Conservation (phyloP, 345 rosid species). For the Punica granatum region DNA sequence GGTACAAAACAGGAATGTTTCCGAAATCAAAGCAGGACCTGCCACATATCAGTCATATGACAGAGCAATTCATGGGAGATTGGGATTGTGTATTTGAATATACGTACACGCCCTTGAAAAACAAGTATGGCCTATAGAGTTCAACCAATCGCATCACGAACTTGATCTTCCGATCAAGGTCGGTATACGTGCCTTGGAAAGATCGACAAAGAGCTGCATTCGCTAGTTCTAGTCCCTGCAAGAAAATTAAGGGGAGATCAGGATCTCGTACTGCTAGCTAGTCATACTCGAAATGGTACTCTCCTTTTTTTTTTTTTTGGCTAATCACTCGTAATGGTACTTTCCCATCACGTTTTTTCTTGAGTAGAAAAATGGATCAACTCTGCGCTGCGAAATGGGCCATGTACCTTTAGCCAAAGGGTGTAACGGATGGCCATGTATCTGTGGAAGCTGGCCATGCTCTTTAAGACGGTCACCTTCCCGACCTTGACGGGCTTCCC, state of each 20-base stretch:
- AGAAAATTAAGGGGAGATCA: neutral
- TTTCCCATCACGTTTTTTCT: too few species aligned
- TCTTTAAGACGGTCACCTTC: conserved; percentile 31
- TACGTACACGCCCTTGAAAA: conserved; percentile 23
- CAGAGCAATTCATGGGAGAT: too few species aligned
- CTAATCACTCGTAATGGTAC: too few species aligned
- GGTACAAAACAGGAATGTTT: neutral
- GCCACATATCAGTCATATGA: too few species aligned
- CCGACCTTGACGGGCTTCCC: conserved; percentile 65
- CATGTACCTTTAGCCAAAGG: conserved; percentile 48
- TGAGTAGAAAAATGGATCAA: too few species aligned
- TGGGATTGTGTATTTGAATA: neutral
- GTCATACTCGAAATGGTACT: too few species aligned
- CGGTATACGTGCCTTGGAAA: conserved; percentile 5
- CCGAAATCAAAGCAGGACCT: too few species aligned
- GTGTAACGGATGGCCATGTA: conserved; percentile 66
- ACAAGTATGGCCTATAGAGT: conserved; percentile 30
- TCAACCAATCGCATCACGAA: conserved; percentile 25
- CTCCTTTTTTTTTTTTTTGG: too few species aligned
- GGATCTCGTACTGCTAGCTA: too few species aligned
- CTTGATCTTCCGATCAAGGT: conserved; percentile 15
- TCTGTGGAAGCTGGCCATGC: conserved; percentile 69
- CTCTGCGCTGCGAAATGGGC: too few species aligned
- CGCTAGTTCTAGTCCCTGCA: conserved; percentile 14
- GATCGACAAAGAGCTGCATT: conserved; percentile 12